Evolutionary conservation across 345 rosid genomes (phyloP), one percentile per base, ranked within the genome.

Genomic region (Fremontodendron californicum): DNA sequence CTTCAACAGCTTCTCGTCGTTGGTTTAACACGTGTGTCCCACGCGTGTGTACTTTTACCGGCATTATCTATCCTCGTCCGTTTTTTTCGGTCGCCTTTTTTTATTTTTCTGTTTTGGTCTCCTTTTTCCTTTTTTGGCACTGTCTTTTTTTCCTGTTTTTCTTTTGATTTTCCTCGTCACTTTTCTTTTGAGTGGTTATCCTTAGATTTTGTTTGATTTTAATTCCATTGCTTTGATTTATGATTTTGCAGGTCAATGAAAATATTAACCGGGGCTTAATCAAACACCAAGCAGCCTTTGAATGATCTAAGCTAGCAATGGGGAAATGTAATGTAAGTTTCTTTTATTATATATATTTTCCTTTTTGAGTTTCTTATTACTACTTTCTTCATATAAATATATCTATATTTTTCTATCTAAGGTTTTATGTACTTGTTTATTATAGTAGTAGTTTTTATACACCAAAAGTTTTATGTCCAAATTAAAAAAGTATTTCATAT

Each of bases 221-320:
- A 45, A 73, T 80, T 76, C 33, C n/a, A 45, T 43, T 27, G 21
- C 0, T 25, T 27, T 23, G 16, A 48, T 71, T 71, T 29, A 13
- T 49, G 25, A 51, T 72, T 75, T 43, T 64, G 82, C 84, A 80
- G 85, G 82, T 11, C 35, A 71, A 78, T 1, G 13, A 35, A 48
- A 71, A 55, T 55, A 51, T 73, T 37, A 3, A 15, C 11, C 0
- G 12, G 45, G 25, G 25, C 25, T 35, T 2, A 35, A 29, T 0
- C 15, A 9, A 37, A 33, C 33, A 11, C 19, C 19, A 67, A 29
- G 68, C 21, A 31, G 23, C 9, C 23, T 15, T 27, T 33, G 45
- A 18, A 6, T 35, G 23, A 64, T 64, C 43, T 8, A 45, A 35
- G 37, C 5, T 6, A 9, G 25, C 25, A 37, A 35, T 9, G 37